Conservation (phyloP, 2,329 filamentous ascomycete species). For the Teratosphaeria epicoccoides region DNA sequence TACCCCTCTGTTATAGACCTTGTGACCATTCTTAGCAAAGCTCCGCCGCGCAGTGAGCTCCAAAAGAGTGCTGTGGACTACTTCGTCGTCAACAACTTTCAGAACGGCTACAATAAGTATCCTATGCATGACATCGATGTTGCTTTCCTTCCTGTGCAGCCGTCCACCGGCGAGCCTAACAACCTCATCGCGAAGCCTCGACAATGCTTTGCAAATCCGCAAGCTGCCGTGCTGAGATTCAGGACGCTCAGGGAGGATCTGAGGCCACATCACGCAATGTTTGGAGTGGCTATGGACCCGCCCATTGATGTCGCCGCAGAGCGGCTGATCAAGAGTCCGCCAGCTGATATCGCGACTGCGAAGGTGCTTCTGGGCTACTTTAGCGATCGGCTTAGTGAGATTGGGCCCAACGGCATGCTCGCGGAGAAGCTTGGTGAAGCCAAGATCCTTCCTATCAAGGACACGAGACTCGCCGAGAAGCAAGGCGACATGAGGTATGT, state of each 20-base stretch:
- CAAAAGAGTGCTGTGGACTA: slow-evolving; percentile 67
- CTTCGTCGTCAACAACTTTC: slow-evolving; percentile 68
- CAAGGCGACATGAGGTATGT: slow-evolving; percentile 41
- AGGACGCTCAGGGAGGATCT: slow-evolving; percentile 65
- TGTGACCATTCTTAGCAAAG: slow-evolving; percentile 63
- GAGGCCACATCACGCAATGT: slow-evolving; percentile 70
- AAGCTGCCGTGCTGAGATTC: slow-evolving; percentile 69
- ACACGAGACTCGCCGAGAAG: slow-evolving; percentile 10
- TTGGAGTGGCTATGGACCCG: slow-evolving; percentile 77
- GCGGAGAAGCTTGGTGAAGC: slow-evolving; percentile 52
- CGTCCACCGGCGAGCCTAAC: slow-evolving; percentile 45
- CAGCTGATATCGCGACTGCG: slow-evolving; percentile 55
- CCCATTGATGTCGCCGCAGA: slow-evolving; percentile 67
- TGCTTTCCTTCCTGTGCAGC: slow-evolving; percentile 60
- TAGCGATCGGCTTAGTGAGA: slow-evolving; percentile 61
- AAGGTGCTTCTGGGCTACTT: slow-evolving; percentile 73
- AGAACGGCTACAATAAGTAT: slow-evolving; percentile 61
- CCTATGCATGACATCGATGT: slow-evolving; percentile 40
- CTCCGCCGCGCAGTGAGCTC: slow-evolving; percentile 45
- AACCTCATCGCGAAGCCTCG: slow-evolving; percentile 56
- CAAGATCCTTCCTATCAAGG: slow-evolving; percentile 58
- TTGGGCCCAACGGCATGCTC: slow-evolving; percentile 47
- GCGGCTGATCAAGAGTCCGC: slow-evolving; percentile 60
- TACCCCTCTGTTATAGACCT: slow-evolving; percentile 64
- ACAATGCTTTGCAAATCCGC: slow-evolving; percentile 72